These are phyloP conservation scores for Fonsecaea pedrosoi DNA, from an alignment of 2,329 filamentous ascomycete species.

Conservation along the genomic window DNA sequence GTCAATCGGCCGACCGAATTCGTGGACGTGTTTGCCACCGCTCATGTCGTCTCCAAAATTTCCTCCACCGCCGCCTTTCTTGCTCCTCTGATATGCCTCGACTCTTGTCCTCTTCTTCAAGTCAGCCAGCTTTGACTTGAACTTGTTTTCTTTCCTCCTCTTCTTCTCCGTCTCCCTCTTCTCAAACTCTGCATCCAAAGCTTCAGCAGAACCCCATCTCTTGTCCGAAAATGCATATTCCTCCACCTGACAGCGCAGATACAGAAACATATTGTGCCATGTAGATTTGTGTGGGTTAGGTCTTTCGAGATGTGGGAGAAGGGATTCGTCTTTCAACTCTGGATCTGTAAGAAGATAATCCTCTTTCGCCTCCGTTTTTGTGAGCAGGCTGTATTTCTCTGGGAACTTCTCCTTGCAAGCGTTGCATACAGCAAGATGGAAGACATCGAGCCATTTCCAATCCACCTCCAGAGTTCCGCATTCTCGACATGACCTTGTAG, in stretches of 20 bases:
- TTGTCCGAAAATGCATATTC: constrained; percentile 81
- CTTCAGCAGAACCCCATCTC: constrained; percentile 90
- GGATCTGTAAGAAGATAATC: constrained; percentile 95
- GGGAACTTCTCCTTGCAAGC: constrained; percentile 86
- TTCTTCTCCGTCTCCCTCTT: constrained; percentile 80
- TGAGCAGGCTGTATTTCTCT: constrained; percentile 92
- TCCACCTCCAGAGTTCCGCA: constrained; percentile 87
- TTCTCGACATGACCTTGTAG: constrained; percentile 79
- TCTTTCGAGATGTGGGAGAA: constrained; percentile 84
- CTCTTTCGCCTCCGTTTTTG: constrained; percentile 94
- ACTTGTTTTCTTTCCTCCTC: constrained; percentile 85
- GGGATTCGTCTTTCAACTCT: constrained; percentile 84
- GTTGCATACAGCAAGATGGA: constrained; percentile 76
- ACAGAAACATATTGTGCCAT: constrained; percentile 99
- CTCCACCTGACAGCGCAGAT: constrained; percentile 90
- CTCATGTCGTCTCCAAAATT: constrained; percentile 79
- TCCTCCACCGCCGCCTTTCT: constrained; percentile 57
- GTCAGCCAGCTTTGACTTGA: constrained; percentile 85
- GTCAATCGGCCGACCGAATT: constrained; percentile 72
- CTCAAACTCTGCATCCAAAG: constrained; percentile 86
- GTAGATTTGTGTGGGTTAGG: constrained; percentile 95
- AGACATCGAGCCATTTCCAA: constrained; percentile 90
- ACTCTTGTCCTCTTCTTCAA: constrained; percentile 92
- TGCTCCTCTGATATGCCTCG: constrained; percentile 81
- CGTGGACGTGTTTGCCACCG: constrained; percentile 79